These are phyloP conservation scores for Diaporthe velutina DNA, from an alignment of 2,329 filamentous ascomycete genomes.

Conservation along the genomic window DNA sequence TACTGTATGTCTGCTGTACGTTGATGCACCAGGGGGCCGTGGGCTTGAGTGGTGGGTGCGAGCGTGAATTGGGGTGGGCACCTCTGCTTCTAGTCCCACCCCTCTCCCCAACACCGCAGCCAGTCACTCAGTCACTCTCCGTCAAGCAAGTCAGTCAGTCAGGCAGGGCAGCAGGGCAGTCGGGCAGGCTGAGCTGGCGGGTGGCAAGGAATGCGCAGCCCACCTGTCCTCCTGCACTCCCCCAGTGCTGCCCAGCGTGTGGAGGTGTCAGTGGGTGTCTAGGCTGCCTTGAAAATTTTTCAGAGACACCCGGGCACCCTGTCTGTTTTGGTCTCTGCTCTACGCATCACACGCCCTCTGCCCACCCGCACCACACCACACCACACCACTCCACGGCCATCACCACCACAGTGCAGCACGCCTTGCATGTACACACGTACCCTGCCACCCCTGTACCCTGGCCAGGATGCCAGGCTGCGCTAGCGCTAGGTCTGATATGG, in stretches of 20 bases:
- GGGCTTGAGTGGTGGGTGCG: constrained; percentile 16
- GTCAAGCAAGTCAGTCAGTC: no score
- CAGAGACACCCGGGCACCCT: constrained; percentile 39
- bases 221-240: constrained; percentile 18
- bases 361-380: constrained; percentile 21
- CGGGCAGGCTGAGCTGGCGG: constrained; percentile 25
- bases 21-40: constrained; percentile 26
- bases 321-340: constrained; percentile 32
- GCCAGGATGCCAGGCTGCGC: constrained; percentile 33
- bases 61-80: neutral
- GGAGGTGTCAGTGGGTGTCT: constrained; percentile 33
- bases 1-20: constrained; percentile 1
- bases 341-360: constrained; percentile 36
- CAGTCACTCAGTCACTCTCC: neutral
- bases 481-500: constrained; percentile 19
- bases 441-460: constrained; percentile 24
- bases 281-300: constrained; percentile 37
- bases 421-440: constrained; percentile 27
- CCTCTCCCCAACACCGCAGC: neutral
- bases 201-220: constrained; percentile 35
- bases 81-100: neutral
- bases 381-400: constrained; percentile 6
- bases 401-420: constrained; percentile 24
- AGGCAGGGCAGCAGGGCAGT: constrained; percentile 7
- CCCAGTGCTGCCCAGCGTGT: constrained; percentile 18